Percentiles rank a stretch among this genome's conserved stretches.
Conservation (phyloP, 2,329 filamentous ascomycete species). For the Magnaporthiopsis incrustans region DNA sequence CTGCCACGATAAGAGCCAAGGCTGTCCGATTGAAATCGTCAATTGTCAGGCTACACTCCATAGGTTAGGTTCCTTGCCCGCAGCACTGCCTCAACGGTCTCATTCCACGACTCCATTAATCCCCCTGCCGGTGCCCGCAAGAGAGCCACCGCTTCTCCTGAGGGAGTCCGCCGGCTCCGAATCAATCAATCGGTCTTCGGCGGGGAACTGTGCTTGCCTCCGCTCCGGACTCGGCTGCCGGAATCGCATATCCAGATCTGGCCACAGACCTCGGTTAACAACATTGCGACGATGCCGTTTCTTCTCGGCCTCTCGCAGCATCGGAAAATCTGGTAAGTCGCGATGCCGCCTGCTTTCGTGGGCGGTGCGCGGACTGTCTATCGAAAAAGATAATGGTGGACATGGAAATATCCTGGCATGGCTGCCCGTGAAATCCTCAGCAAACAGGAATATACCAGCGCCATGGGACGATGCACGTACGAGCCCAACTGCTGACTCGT, state of each 20-base stretch:
- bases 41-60: neutral
- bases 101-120: neutral
- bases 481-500: neutral
- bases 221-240: neutral
- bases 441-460: neutral
- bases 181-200: neutral
- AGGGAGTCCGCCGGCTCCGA: neutral
- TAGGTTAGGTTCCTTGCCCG: neutral
- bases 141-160: neutral
- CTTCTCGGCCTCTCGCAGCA: constrained; percentile 8
- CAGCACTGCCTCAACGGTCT: neutral
- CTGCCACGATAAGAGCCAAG: neutral
- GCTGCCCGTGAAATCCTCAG: neutral
- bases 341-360: too few relatives aligned
- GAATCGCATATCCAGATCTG: neutral
- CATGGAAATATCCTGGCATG: neutral
- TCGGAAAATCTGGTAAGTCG: constrained; percentile 12
- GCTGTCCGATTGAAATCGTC: neutral
- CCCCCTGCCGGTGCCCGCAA: neutral
- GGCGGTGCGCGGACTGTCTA: neutral
- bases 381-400: neutral
- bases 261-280: neutral
- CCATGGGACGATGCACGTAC: neutral
- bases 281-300: neutral
- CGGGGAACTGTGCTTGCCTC: neutral